Percentiles rank a stretch among this genome's conserved stretches.
Conservation (phyloP, 148 eudicot genomes). For the Rhododendron ferrugineum region DNA sequence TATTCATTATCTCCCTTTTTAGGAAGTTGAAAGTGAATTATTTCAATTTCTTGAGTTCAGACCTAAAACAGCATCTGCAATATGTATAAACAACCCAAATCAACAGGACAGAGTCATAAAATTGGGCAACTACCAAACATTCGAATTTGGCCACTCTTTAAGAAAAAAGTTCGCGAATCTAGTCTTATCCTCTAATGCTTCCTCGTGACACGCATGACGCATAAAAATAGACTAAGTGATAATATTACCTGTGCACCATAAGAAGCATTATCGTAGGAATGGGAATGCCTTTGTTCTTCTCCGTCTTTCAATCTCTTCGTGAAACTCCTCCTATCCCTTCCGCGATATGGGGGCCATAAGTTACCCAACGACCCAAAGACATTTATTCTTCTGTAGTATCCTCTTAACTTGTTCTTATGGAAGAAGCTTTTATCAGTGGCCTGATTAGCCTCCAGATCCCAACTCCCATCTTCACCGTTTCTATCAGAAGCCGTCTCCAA, state of each 20-base stretch:
- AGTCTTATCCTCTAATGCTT: background rate
- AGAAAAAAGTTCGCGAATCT: background rate
- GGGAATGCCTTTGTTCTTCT: conserved; percentile 26
- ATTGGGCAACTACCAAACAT: background rate
- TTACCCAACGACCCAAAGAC: conserved; percentile 19
- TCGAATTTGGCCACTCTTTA: background rate
- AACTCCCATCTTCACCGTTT: conserved; percentile 15
- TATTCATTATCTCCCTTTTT: background rate
- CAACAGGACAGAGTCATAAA: background rate
- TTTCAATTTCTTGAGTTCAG: background rate
- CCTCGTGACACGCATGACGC: background rate
- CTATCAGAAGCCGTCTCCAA: conserved; percentile 8
- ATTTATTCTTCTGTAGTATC: conserved; percentile 15
- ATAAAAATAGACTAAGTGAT: background rate
- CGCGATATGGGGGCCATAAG: conserved; percentile 15
- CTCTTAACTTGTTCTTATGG: conserved; percentile 13
- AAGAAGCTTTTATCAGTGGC: conserved; percentile 9
- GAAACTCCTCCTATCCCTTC: conserved; percentile 24
- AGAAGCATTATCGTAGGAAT: background rate
- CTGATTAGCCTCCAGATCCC: conserved; percentile 28
- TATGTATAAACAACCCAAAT: background rate
- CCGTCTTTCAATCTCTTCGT: conserved; percentile 33
- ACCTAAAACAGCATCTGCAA: background rate
- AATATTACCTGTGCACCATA: conserved; percentile 22
- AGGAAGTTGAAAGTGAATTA: background rate